Base-by-base conservation (phyloP, 1,139 yeast species). In the Kodamaea alishanica region DNA sequence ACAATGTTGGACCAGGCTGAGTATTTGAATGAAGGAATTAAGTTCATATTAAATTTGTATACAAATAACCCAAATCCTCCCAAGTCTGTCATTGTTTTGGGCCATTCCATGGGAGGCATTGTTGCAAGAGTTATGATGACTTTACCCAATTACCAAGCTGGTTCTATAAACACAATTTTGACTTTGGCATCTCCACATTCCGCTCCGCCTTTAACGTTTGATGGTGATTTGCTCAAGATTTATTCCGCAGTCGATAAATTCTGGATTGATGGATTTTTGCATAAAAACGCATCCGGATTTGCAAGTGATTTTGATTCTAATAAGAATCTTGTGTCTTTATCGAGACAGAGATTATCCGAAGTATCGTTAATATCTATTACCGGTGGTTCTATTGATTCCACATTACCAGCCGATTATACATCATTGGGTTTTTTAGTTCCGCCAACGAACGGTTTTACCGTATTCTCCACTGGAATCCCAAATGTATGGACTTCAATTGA, bases 71-170 rank as follows among this genome's bases (percentile, higher is more conserved):
- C 53, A 50, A 41, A 52, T 27, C 67, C 66, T 8, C 95, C 96
- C 0, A 64, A 65, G 26, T 83, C 96, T 0, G 96, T 94, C 5
- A 77, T 90, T 0, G 56, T 94, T 0, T 56, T 94, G 4, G 97
- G 89, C 1, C 99, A 94, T 63, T 92, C 98, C 1, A 90, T 90
- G 97, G 97, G 97, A 28, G 97, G 97, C 3, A 78, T 90, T 11
- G 97, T 90, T 1, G 84, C 96, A 4, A 68, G 97, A 42, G 81
- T 85, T 1, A 77, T 88, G 79, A 68, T 86, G 9, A 81, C 92
- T 0, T 62, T 92, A 41, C 87, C 90, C 1, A 89, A 88, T 53
- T 90, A 88, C 56, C 54, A 68, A 1, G 76, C 76, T 2, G 77
- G 73, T 11, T 83, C 96, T 1, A 77, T 94, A 11, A 88, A 88